phyloP scores from a whole-genome alignment of 306 rosid genomes.

The Prosopis cineraria region DNA sequence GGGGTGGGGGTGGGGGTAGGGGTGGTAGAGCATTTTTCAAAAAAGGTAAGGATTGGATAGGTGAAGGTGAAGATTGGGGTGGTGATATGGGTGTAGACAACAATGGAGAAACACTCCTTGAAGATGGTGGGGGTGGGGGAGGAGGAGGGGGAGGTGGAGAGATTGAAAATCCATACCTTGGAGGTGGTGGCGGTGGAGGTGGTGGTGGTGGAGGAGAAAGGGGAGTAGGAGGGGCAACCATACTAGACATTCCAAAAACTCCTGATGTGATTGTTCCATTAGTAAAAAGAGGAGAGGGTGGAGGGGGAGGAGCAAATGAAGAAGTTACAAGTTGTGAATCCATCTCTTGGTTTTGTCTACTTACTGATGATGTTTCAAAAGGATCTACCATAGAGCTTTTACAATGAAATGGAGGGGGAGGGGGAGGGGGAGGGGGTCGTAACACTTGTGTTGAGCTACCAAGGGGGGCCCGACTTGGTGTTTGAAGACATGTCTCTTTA shows the following conservation, averaged over 20 bases:
- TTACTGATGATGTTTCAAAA: not conserved
- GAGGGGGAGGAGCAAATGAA: constrained; percentile 41
- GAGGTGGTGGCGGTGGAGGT: constrained; percentile 17
- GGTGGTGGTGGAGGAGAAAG: not conserved
- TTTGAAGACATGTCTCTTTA: constrained; percentile 42
- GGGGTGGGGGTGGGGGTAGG: constrained; percentile 35
- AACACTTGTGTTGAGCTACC: constrained; percentile 32
- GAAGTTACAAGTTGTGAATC: constrained; percentile 6
- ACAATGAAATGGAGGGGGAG: constrained; percentile 7
- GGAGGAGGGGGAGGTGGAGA: constrained; percentile 33
- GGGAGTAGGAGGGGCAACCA: constrained; percentile 12
- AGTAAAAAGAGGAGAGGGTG: constrained; percentile 34
- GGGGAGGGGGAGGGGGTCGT: constrained; percentile 30
- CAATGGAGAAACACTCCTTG: constrained; percentile 3
- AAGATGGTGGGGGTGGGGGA: constrained; percentile 24
- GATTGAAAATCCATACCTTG: constrained; percentile 24
- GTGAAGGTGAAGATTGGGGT: constrained; percentile 39
- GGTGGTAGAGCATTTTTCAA: constrained; percentile 23
- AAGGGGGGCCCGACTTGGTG: constrained; percentile 28
- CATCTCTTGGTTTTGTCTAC: not conserved
- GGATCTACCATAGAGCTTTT: not conserved
- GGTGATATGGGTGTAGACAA: not conserved
- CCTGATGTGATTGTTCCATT: constrained; percentile 30
- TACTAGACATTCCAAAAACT: constrained; percentile 28
- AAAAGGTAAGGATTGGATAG: constrained; percentile 41